Evolutionary conservation across 306 rosid genomes (phyloP), one percentile per base, ranked within the genome.

Genomic region (Dalbergia cochinchinensis): DNA sequence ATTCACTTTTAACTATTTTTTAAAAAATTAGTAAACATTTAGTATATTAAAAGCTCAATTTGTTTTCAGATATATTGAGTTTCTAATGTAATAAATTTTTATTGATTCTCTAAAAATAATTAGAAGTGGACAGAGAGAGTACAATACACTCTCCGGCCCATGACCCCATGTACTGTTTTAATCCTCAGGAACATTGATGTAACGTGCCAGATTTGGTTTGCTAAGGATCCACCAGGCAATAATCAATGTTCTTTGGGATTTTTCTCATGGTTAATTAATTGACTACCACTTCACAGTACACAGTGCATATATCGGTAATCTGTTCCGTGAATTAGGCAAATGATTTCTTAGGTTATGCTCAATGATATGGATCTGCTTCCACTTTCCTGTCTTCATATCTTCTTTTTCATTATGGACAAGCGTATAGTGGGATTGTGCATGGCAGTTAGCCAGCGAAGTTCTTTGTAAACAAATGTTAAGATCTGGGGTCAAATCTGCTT

Each of bases 151-250:
- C 5, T 7, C 41, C 7, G 41, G 2, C 7, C 5, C 7, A 6
- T 37, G 41, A 37, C 65, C 53, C 15, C 51, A 8, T 68, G 39
- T 61, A 26, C 33, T 41, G 10, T 58, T 79, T 22, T 26, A 2
- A 6, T 67, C 11, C 59, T 71, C 39, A 62, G 13, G 57, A 65
- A 73, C 51, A 77, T 59, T 35, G 78, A 71, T 63, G 69, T 48
- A 44, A 78, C 69, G 65, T 57, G 63, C 18, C 7, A 16, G 67
- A 73, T 83, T 78, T 73, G 65, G 72, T 41, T 71, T 22, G 37
- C 47, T 47, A 14, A 47, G 74, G 70, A 66, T 59, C 72, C 60
- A 75, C 19, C 68, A 50, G 9, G 3, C 81, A 65, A 13, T 20
- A 7, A 26, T 4, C 7, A 37, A 19, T 41, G 66, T 66, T 53